Evolutionary conservation across 2,329 filamentous ascomycete genomes (phyloP), one percentile per base, ranked within the genome.

Genomic region (Aspergillus ustus): DNA sequence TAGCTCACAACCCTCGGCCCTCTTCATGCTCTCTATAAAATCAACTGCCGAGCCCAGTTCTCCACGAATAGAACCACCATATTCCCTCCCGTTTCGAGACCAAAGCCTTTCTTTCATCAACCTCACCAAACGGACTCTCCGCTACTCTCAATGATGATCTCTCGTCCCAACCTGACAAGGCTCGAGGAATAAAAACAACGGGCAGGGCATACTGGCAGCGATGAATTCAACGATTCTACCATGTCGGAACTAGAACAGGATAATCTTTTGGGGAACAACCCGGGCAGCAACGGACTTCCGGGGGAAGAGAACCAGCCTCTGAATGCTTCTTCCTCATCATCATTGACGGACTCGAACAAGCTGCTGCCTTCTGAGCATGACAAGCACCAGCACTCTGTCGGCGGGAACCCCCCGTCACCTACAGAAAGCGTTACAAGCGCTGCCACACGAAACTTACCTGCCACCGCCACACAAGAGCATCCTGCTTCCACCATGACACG

Each of bases 61-160:
- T 57, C 43, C 45, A 82, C 82, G 80, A 81, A 74, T 71, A 74
- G 75, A 67, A 78, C 78, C 53, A 78, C 78, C 53, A 72, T 81
- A 55, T 73, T 73, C 31, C 80, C 79, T 45, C 74, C 79, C 60
- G 69, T 82, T 52, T 76, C 78, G 62, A 79, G 81, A 67, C 74
- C 78, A 75, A 77, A 72, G 76, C 77, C 65, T 74, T 75, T 63
- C 65, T 74, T 75, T 63, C 77, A 75, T 62, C 74, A 77, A 62
- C 78, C 78, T 40, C 66, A 63, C 52, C 70, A 66, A 50, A 52
- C 66, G 40, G 52, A 60, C 57, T 44, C 67, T 51, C 63, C 56
- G 29, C 62, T 71, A 64, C 68, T 69, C 64, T 63, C 59, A 65
- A 58, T 52, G 63, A 70, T 66, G 55, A 69, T 57, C 63, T 66